Base-by-base conservation (phyloP, 306 rosid species). In the Cucurbita ficifolia region DNA sequence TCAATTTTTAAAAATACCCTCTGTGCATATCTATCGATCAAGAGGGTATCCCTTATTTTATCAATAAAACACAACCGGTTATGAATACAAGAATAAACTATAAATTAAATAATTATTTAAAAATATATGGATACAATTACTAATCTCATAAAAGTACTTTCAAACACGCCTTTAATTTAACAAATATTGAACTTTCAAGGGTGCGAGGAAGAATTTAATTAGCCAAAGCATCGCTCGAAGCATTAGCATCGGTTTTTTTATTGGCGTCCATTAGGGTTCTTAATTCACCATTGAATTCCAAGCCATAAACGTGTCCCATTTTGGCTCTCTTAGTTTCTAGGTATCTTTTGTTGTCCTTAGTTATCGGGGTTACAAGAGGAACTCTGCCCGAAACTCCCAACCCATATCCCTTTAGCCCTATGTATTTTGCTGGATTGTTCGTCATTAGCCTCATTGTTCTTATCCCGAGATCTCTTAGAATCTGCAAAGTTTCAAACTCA, bases 321-420 rank as follows among this genome's bases (percentile, higher is more conserved):
- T 88, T 91, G 42, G 79, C 75, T 4, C 97, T 86, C 51, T 89
- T 87, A 3, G 96, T 87, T 85, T 91, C 93, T 50, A 87, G 76
- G 40, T 91, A 91, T 80, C 79, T 83, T 83, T 39, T 81, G 82
- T 91, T 91, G 74, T 91, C 97, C 9, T 79, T 83, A n/a, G 97
- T 91, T 77, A 91, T 84, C 8, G 84, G 90, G 17, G 91, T 83
- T 60, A 87, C 8, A 68, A 91, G 76, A 1, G 97, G 97, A 69
- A 91, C 87, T 81, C 97, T 84, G 22, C 91, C 89, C 0, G 87
- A 79, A 77, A 91, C 75, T 13, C 80, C 77, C 84, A 91, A 83
- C 60, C 97, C 97, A 68, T 91, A 88, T 14, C 92, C 97, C 78
- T 87, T 91, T 40, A 91, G 91, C 35, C 97, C 97, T 18, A 86